Evolutionary conservation across 495 filamentous ascomycete genomes (phyloP), one percentile per base, ranked within the genome.

Genomic region (Cercophora newfieldiana): DNA sequence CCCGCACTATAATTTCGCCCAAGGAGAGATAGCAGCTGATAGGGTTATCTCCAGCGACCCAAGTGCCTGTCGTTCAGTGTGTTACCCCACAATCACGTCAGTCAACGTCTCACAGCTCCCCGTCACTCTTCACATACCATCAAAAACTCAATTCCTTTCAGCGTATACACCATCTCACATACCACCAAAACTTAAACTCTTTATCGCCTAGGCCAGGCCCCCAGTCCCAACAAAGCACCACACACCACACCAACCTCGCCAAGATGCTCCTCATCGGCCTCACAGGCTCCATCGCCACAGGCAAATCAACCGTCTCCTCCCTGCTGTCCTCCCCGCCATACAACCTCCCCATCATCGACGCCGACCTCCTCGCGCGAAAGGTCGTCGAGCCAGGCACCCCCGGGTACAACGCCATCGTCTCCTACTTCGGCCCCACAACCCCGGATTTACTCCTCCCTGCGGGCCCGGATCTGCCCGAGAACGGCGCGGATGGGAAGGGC

Each of bases 241-340:
- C 21, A 56, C n/a, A 28, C n/a, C 29, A 63, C 26, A 14, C 14
- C 28, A 29, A 55, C 51, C 19, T 7, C 19, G 19, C 19, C 10
- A 81, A 63, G 57, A 99, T 99, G 96, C 87, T 99, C 61, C 86
- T 99, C 71, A 91, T 99, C 73, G 95, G 95, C 69, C 89, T 99
- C 28, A 99, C 95, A 37, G 95, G 95, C 79, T 97, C 93, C 65
- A 97, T 99, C 75, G 94, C 95, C 37, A 98, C 96, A 3, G 95
- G 96, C 75, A 99, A 99, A 87, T 96, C 93, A 33, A 99, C 96
- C 68, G 94, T 96, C 68, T 97, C 95, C 47, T 74, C 81, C 63
- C 80, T 97, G 70, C 92, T 99, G 76, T 85, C 88, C 61, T 79
- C 83, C 0, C 83, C 91, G 0, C 94, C 93, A 12, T 89, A 97